Percentiles rank a stretch among this genome's conserved stretches.
Evolutionary conservation across 148 eudicot species (phyloP).

Genomic region (Fagopyrum homotropicum): DNA sequence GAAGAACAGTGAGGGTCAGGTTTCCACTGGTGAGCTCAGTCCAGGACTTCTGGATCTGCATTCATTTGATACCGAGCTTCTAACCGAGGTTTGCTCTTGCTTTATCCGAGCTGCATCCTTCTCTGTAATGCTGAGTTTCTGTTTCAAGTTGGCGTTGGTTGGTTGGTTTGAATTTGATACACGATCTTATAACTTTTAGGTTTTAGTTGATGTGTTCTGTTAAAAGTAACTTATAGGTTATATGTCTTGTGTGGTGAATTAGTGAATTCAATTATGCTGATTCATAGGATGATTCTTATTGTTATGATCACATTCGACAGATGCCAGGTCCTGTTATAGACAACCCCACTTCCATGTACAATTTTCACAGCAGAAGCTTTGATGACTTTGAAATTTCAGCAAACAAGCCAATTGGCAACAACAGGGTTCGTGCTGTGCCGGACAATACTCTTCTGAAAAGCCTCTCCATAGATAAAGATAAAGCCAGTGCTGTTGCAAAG

Average conservation of each 20-base stretch:
- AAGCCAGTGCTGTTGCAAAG: slow-evolving; percentile 75
- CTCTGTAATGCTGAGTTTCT: not conserved
- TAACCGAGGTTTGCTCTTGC: slow-evolving; percentile 54
- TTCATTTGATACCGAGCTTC: slow-evolving; percentile 82
- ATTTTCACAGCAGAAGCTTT: slow-evolving; percentile 56
- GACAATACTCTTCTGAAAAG: slow-evolving; percentile 60
- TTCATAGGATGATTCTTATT: not conserved
- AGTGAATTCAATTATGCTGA: not conserved
- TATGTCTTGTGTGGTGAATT: slow-evolving; percentile 4
- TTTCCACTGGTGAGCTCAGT: slow-evolving; percentile 53
- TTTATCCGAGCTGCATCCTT: not conserved
- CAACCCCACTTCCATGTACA: slow-evolving; percentile 46
- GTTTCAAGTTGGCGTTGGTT: not conserved
- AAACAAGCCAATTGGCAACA: slow-evolving; percentile 48
- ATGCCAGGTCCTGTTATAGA: slow-evolving; percentile 43
- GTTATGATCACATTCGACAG: slow-evolving; percentile 16
- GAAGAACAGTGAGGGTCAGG: slow-evolving; percentile 53
- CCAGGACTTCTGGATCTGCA: slow-evolving; percentile 95
- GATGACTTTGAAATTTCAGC: slow-evolving; percentile 62
- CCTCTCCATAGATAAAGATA: slow-evolving; percentile 68
- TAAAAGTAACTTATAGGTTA: not conserved
- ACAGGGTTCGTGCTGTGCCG: slow-evolving; percentile 48
- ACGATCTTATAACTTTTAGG: not conserved
- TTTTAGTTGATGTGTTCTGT: not conserved
- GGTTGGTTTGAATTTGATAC: not conserved